These are phyloP conservation scores for Gypsophila paniculata DNA, from an alignment of 179 eudicot species.

Conservation along the genomic window DNA sequence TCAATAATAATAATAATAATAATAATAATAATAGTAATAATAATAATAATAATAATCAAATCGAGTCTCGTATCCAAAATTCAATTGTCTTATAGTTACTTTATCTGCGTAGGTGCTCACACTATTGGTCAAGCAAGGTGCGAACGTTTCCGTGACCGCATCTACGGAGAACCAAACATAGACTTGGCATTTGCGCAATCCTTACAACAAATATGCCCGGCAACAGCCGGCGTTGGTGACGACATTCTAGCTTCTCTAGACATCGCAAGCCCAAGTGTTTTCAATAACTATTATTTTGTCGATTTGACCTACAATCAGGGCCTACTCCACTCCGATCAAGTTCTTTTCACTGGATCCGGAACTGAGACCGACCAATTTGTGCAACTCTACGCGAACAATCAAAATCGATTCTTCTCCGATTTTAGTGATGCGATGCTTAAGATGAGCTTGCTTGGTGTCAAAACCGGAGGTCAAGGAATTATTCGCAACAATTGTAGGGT, in stretches of 20 bases:
- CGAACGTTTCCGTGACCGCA: conserved; percentile 22
- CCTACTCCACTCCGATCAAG: conserved; percentile 23
- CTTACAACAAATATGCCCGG: conserved; percentile 16
- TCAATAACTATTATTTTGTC: conserved; percentile 20
- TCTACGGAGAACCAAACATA: conserved; percentile 22
- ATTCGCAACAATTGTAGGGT: conserved; percentile 14
- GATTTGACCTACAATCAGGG: conserved; percentile 17
- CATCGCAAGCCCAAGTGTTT: not conserved
- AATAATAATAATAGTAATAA: too few relatives aligned
- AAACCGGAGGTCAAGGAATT: not conserved
- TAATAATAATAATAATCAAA: too few relatives aligned
- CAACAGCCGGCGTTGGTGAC: not conserved
- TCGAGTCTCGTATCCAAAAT: too few relatives aligned
- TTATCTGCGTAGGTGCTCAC: conserved; percentile 20
- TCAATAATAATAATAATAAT: too few relatives aligned
- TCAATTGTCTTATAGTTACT: not conserved
- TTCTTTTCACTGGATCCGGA: conserved; percentile 11
- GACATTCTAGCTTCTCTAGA: conserved; percentile 11
- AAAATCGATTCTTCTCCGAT: conserved; percentile 7
- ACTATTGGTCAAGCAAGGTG: conserved; percentile 30
- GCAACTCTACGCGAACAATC: conserved; percentile 15
- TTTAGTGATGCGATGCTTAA: conserved; percentile 21
- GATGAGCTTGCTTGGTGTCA: conserved; percentile 14
- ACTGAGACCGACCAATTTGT: not conserved
- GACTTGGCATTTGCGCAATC: not conserved